Evolutionary conservation across 148 eudicot genomes (phyloP).

Genomic region (Mesembryanthemum crystallinum): DNA sequence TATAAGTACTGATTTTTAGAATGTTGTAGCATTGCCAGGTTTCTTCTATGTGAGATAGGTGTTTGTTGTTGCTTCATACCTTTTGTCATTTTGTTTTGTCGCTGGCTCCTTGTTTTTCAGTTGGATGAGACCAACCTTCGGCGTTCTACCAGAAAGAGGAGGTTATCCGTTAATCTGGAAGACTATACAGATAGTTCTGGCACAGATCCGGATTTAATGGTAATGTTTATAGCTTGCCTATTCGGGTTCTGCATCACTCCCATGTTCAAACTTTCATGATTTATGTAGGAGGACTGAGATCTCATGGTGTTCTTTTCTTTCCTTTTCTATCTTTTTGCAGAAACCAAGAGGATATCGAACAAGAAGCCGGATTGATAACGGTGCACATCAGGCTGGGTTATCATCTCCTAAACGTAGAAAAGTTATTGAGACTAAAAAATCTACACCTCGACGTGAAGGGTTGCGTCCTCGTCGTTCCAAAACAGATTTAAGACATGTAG

Average conservation of each 20-base stretch:
- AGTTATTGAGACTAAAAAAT: constrained; percentile 31
- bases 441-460: constrained; percentile 80
- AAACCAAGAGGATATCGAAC: constrained; percentile 58
- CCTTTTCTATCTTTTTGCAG: constrained; percentile 33
- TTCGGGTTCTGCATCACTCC: constrained; percentile 19
- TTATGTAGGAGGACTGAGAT: constrained; percentile 20
- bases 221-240: constrained; percentile 34
- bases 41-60: not conserved
- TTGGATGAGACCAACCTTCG: constrained; percentile 66
- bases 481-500: constrained; percentile 37
- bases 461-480: constrained; percentile 77
- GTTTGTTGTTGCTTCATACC: constrained; percentile 9
- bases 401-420: constrained; percentile 49
- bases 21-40: constrained; percentile 1
- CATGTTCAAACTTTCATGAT: constrained; percentile 11
- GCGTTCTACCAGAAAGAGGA: constrained; percentile 94
- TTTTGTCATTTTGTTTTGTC: constrained; percentile 19
- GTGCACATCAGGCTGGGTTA: constrained; percentile 51
- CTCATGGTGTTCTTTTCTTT: constrained; percentile 19
- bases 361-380: constrained; percentile 54
- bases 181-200: constrained; percentile 90
- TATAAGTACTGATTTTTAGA: not conserved
- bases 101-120: constrained; percentile 42
- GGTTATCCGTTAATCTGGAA: constrained; percentile 62
- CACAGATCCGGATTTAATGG: constrained; percentile 89